These are phyloP conservation scores for Sarocladium brachiariae DNA, from an alignment of 2,329 filamentous ascomycete species.

Conservation along the genomic window DNA sequence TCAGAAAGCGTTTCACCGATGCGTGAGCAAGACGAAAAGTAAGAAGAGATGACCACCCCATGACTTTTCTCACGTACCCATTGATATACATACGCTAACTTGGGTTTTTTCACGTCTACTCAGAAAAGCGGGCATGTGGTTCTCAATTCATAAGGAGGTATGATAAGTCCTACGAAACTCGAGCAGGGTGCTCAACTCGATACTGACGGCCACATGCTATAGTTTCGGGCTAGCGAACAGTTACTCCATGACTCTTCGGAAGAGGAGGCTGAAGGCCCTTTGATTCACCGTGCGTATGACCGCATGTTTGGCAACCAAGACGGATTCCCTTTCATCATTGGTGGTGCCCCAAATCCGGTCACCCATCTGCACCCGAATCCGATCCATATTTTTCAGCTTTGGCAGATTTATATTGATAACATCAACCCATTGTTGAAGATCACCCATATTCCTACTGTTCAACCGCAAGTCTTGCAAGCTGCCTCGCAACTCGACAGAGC, in stretches of 20 bases:
- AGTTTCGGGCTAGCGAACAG: conserved; percentile 47
- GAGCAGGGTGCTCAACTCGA: neutral
- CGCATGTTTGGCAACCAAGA: conserved; percentile 50
- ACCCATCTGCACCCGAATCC: conserved; percentile 44
- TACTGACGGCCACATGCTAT: conserved; percentile 2
- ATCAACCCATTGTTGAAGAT: conserved; percentile 64
- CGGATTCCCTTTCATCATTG: conserved; percentile 51
- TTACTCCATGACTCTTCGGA: conserved; percentile 48
- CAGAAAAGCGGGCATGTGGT: conserved; percentile 29
- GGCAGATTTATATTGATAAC: conserved; percentile 65
- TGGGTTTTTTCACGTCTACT: conserved; percentile 5
- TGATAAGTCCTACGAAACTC: conserved; percentile 30
- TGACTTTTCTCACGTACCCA: neutral
- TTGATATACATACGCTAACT: neutral
- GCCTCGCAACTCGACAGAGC: conserved; percentile 48
- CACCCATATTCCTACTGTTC: conserved; percentile 59
- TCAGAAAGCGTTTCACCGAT: neutral
- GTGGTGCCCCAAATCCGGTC: conserved; percentile 35
- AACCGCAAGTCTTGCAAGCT: conserved; percentile 57
- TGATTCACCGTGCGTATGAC: conserved; percentile 52
- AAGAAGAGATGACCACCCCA: neutral
- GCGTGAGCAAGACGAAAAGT: conserved; percentile 12
- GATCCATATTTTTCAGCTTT: conserved; percentile 56
- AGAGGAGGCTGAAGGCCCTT: conserved; percentile 45
- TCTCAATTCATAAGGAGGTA: conserved; percentile 47